Base-by-base conservation (phyloP, 1,139 yeast genomes). In the Candida glucosophila region DNA sequence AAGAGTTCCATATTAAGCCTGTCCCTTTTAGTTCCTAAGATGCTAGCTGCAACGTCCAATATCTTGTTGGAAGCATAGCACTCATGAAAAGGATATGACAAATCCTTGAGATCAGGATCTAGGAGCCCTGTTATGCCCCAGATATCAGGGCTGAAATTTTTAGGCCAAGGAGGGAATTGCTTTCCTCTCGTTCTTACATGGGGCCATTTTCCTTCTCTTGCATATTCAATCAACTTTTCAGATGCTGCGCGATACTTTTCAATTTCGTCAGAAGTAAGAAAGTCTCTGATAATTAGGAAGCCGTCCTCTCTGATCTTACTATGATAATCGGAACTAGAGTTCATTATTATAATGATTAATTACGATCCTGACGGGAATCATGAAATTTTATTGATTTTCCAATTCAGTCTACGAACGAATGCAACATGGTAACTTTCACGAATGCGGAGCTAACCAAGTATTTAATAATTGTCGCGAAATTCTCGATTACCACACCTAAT, bases 131-230 rank as follows among this genome's bases (percentile, higher is more conserved):
- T 49, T 10, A 70, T 52, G 2, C 77, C 77, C 77, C 77, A 70
- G 32, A 70, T 69, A 34, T 70, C 75, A 3, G 75, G 73, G 31
- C 62, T 59, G 37, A 62, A 67, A 36, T 67, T 65, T 35, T 54
- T 51, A 9, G 75, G 75, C 76, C 77, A 70, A 12, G 77, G 76
- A 4, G 77, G 76, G 39, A 70, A 70, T 40, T 69, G 76, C 35
- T 70, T 70, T 5, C 74, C 74, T 27, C 67, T 47, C 4, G 74
- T 67, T 39, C 77, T 55, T 9, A 69, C 73, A 24, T 60, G 54
- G 10, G 65, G 54, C 76, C 76, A 70, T 7, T 64, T 50, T 3
- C 76, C 77, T 5, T 49, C 58, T 23, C 77, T 52, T 12, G 74
- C 73, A 20, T 52, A 40, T 19, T 59, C 49, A 14, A 68, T 60